Base-by-base conservation (phyloP, 805 yeast species). In the Yamadazyma sp. region DNA sequence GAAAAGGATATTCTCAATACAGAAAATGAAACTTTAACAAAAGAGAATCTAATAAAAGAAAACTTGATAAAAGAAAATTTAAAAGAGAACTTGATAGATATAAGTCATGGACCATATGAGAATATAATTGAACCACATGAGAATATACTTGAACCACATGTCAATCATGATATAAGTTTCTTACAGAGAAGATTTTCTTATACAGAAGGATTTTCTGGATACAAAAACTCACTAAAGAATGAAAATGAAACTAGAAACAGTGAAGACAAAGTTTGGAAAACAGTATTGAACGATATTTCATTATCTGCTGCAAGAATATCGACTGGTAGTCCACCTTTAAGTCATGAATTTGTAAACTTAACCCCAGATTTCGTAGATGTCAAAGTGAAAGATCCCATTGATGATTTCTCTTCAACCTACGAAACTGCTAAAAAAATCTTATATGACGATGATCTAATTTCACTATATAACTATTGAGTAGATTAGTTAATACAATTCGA, bases 301-400 rank as follows among this genome's bases (percentile, higher is more conserved):
- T 47, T 60, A 33, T 47, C 60, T 9, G 68, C 69, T 0, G 69
- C 69, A 4, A 42, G 62, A 21, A 48, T 60, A 2, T 60, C 69
- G 3, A 57, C 62, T 8, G 68, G 68, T 4, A 48, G 50, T 12
- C 36, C 50, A 7, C 56, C 60, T 3, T 36, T 40, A 5, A 40
- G 58, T 4, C 43, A 52, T 10, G 55, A 50, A 27, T 48, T 44
- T 34, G 43, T 47, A 17, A 49, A 49, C 33, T 39, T 59, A 25
- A 48, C 48, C 13, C 44, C 60, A 20, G 65, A 58, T 39, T 56
- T 58, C 33, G 52, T 50, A 9, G 60, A 51, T 27, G 54, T 58
- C 13, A 48, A 46, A 35, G n/a, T n/a, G n/a, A n/a, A n/a, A n/a
- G n/a, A n/a, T n/a, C n/a, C 45, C 3, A 27, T 11, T 18, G 23